Evolutionary conservation across 371 early-diverging fungal genomes (phyloP).

Genomic region (Mucor circinelloides): DNA sequence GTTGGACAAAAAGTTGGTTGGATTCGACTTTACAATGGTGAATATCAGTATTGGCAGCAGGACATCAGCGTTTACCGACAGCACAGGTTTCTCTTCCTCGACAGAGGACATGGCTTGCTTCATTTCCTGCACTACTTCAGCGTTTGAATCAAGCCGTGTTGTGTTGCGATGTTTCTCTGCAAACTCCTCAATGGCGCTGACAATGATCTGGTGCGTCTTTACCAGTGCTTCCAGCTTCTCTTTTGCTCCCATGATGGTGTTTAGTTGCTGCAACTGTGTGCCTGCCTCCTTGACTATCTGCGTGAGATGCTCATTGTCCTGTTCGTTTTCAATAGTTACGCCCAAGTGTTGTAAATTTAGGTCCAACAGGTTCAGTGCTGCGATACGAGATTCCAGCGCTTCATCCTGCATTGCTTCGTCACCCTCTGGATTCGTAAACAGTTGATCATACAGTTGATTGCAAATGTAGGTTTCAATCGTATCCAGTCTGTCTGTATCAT

Average conservation of each 20-base stretch:
- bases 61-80: constrained; percentile 58
- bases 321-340: constrained; percentile 43
- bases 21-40: constrained; percentile 69
- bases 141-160: constrained; percentile 22
- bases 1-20: constrained; percentile 67
- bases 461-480: constrained; percentile 45
- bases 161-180: not conserved
- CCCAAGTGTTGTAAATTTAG: constrained; percentile 62
- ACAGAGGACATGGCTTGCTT: constrained; percentile 32
- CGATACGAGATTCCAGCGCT: constrained; percentile 67
- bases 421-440: constrained; percentile 30
- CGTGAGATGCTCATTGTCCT: constrained; percentile 44
- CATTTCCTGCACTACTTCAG: constrained; percentile 34
- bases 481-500: constrained; percentile 32
- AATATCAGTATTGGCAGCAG: constrained; percentile 70
- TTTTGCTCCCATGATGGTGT: constrained; percentile 43
- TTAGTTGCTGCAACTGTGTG: constrained; percentile 50
- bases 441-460: constrained; percentile 37
- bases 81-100: constrained; percentile 12
- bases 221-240: constrained; percentile 53
- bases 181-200: constrained; percentile 14
- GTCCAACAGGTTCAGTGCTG: constrained; percentile 69
- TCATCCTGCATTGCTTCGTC: constrained; percentile 67
- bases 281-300: constrained; percentile 49
- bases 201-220: constrained; percentile 53